These are phyloP conservation scores for Ogataea methanolica DNA, from an alignment of 805 yeast genomes.

Conservation along the genomic window DNA sequence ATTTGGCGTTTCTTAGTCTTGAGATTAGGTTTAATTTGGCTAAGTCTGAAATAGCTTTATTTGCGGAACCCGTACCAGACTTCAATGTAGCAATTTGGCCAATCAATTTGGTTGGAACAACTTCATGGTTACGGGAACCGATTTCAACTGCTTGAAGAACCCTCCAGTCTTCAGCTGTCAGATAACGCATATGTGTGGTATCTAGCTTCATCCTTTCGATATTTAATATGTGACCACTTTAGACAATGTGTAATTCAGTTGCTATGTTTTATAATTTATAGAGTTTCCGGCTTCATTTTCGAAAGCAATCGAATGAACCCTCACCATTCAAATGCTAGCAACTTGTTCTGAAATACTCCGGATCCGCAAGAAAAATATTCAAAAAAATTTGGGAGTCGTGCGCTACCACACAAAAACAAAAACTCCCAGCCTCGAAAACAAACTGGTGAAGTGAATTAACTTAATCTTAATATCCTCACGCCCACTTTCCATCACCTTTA, in stretches of 20 bases:
- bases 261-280: neutral
- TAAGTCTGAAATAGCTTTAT: slow-evolving; percentile 73
- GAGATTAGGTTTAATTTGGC: slow-evolving; percentile 82
- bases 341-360: neutral
- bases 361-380: neutral
- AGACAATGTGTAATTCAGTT: neutral
- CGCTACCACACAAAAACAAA: too few species aligned
- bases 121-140: slow-evolving; percentile 90
- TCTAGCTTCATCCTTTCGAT: slow-evolving; percentile 73
- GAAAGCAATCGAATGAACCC: too few species aligned
- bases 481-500: too few species aligned
- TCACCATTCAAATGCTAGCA: too few species aligned
- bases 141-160: slow-evolving; percentile 84
- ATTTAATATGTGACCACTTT: neutral
- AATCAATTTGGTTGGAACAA: slow-evolving; percentile 86
- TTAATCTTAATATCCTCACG: too few species aligned
- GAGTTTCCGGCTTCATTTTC: neutral
- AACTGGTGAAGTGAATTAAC: too few species aligned
- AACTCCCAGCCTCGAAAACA: too few species aligned
- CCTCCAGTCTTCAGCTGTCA: slow-evolving; percentile 85
- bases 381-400: neutral
- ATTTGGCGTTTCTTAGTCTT: slow-evolving; percentile 80
- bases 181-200: slow-evolving; percentile 87
- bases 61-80: slow-evolving; percentile 64
- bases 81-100: slow-evolving; percentile 74